phyloP scores from a whole-genome alignment of 2,329 filamentous ascomycete genomes.

The Xenosphaeropsis pyriputrescens region DNA sequence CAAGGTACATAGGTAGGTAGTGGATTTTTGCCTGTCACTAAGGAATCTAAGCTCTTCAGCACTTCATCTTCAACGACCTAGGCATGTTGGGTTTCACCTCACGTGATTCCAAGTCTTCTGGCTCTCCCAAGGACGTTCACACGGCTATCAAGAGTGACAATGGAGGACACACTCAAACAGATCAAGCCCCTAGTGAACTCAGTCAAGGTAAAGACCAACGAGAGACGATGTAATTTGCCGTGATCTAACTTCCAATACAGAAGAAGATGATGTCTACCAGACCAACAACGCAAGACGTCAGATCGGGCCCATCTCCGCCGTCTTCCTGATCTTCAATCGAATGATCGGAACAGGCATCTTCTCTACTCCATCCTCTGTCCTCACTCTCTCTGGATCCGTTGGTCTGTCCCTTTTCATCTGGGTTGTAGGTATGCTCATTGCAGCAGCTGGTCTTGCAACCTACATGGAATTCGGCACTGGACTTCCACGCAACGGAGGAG shows the following conservation, averaged over 20 bases:
- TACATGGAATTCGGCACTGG: constrained; percentile 53
- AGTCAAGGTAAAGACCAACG: too few species aligned
- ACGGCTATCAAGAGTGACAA: too few species aligned
- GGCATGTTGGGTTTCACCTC: too few species aligned
- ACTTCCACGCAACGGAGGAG: constrained; percentile 48
- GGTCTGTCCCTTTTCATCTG: constrained; percentile 48
- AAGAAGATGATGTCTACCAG: constrained; percentile 1
- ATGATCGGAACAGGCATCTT: constrained; percentile 56
- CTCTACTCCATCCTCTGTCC: constrained; percentile 43
- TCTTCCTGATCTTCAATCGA: constrained; percentile 48
- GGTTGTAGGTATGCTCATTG: constrained; percentile 46
- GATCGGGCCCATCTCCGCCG: constrained; percentile 38
- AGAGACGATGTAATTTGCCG: too few species aligned
- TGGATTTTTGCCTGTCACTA: too few species aligned
- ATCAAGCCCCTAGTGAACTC: too few species aligned
- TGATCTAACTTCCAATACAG: background rate
- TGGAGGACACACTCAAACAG: too few species aligned
- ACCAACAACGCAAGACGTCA: constrained; percentile 24
- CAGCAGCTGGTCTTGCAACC: constrained; percentile 45
- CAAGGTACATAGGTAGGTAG: too few species aligned
- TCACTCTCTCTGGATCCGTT: constrained; percentile 41
- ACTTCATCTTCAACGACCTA: too few species aligned
- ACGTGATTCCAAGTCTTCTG: too few species aligned
- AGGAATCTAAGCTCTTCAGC: too few species aligned
- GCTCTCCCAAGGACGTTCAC: too few species aligned